A percentile compares a stretch with the other conserved stretches of the same genome.
Evolutionary conservation across 169 alveolate species (phyloP).

Genomic region (Cyclospora cayetanensis): DNA sequence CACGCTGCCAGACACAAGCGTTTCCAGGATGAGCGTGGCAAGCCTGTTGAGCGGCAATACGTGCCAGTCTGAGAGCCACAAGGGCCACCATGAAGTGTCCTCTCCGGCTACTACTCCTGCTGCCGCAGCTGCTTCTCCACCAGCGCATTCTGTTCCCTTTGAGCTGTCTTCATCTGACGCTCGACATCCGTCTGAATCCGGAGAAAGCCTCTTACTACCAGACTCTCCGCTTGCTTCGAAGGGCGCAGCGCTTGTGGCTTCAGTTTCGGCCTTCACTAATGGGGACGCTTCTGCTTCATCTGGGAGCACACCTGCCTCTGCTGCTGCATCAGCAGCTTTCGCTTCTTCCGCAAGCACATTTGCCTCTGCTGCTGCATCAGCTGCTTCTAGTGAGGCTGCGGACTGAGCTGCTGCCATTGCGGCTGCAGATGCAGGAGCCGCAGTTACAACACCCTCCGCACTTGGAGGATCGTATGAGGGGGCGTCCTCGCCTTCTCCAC

Average conservation of each 20-base stretch:
- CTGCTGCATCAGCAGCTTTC: neutral
- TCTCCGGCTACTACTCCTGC: neutral
- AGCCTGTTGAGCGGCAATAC: neutral
- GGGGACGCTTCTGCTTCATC: neutral
- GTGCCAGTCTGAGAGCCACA: neutral
- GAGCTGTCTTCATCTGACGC: no score
- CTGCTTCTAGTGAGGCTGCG: neutral
- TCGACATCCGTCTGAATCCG: no score
- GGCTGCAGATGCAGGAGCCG: no score
- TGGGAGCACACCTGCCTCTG: neutral
- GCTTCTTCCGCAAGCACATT: slow-evolving; percentile 38
- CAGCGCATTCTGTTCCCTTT: neutral
- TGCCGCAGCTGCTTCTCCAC: neutral
- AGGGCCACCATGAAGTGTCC: neutral
- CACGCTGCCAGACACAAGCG: neutral
- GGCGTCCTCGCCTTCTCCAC: no score
- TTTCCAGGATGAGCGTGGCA: neutral
- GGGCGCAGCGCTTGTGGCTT: slow-evolving; percentile 36
- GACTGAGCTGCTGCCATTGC: neutral
- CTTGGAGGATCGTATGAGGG: no score
- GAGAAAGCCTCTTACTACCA: neutral
- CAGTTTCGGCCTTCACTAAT: neutral
- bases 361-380: neutral
- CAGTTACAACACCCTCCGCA: no score
- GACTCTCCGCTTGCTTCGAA: slow-evolving; percentile 33